A percentile compares a stretch with the other conserved stretches of the same genome.
Conservation (phyloP, 257 asterid genomes). For the Solanum ossicruentum region DNA sequence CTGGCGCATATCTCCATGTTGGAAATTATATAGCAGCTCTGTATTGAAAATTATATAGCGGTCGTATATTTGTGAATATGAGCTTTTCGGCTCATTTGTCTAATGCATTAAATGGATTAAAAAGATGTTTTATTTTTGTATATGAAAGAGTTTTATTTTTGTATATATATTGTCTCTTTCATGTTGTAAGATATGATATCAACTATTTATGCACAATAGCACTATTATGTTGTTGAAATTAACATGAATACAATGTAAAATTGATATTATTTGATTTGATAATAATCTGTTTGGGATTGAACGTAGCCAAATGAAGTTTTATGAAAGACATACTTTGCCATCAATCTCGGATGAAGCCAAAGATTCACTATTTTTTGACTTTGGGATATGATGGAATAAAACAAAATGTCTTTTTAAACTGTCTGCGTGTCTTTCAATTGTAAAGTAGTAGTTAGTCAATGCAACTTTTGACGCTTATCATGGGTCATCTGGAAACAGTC, state of each 20-base stretch:
- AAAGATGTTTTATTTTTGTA: background rate
- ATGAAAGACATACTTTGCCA: no score
- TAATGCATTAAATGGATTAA: background rate
- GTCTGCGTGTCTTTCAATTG: no score
- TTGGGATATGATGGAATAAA: background rate
- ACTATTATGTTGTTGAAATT: background rate
- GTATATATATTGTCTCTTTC: background rate
- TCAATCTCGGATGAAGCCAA: no score
- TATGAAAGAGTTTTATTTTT: background rate
- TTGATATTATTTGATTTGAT: background rate
- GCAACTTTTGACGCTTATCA: no score
- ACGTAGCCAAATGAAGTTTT: no score
- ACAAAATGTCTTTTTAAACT: no score
- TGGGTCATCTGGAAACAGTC: no score
- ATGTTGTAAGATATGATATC: background rate
- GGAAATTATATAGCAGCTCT: background rate
- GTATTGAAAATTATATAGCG: background rate
- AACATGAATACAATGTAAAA: background rate
- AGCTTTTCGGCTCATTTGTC: background rate
- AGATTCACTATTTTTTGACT: no score
- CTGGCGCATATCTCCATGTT: background rate
- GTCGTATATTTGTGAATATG: no score
- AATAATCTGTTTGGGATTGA: background rate
- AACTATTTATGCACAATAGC: background rate
- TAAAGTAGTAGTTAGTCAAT: no score